These are phyloP conservation scores for Acarospora socialis DNA, from an alignment of 2,329 filamentous ascomycete species.

Conservation along the genomic window DNA sequence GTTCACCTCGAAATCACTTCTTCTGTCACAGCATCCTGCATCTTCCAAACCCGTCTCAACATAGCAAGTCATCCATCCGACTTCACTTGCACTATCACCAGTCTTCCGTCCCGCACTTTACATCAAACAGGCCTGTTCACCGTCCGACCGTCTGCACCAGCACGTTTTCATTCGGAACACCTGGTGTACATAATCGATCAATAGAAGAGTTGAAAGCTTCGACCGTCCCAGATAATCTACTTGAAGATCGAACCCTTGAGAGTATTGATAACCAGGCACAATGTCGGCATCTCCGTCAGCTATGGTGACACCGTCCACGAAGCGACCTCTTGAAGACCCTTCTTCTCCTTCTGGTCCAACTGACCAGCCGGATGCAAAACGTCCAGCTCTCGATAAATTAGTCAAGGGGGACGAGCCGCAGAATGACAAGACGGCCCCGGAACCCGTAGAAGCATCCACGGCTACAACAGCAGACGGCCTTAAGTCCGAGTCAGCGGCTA, in stretches of 20 bases:
- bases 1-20: constrained; percentile 20
- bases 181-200: constrained; percentile 64
- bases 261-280: constrained; percentile 29
- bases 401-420: constrained; percentile 49
- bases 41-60: no score
- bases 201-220: constrained; percentile 41
- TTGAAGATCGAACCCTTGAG: constrained; percentile 18
- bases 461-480: constrained; percentile 17
- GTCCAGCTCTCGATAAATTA: constrained; percentile 87
- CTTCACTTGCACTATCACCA: constrained; percentile 8
- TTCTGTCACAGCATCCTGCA: constrained; percentile 9
- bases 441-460: constrained; percentile 19
- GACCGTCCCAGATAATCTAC: constrained; percentile 30
- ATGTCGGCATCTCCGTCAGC: constrained; percentile 54
- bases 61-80: constrained; percentile 7
- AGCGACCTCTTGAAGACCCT: constrained; percentile 92
- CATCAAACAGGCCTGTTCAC: constrained; percentile 24
- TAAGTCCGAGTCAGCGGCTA: constrained; percentile 35
- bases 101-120: not conserved
- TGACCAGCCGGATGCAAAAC: constrained; percentile 94
- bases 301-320: constrained; percentile 39
- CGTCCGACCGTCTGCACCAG: constrained; percentile 29
- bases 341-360: constrained; percentile 83
- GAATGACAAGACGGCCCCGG: constrained; percentile 33
- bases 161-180: constrained; percentile 85